A percentile compares a stretch with the other conserved stretches of the same genome.
phyloP scores from a whole-genome alignment of 2,329 filamentous ascomycete genomes.

The Iodosphaeria phyllophila region DNA sequence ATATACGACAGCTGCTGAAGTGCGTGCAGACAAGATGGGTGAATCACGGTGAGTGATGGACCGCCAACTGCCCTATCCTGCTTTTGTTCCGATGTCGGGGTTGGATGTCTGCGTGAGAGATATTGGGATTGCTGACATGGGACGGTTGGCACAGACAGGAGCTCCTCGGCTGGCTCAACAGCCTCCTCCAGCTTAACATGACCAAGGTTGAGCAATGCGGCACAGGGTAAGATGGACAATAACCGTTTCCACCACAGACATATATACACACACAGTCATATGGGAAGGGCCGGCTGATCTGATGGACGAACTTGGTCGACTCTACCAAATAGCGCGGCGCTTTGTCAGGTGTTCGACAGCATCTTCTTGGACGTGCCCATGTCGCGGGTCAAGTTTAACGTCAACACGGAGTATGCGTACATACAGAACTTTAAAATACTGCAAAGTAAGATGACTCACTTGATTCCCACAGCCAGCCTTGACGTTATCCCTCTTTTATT shows the following conservation, averaged over 20 bases:
- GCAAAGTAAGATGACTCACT: constrained; percentile 47
- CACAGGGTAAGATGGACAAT: constrained; percentile 53
- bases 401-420: constrained; percentile 92
- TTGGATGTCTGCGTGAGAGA: constrained; percentile 4
- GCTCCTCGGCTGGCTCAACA: constrained; percentile 90
- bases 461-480: constrained; percentile 1
- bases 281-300: no score
- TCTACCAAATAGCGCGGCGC: constrained; percentile 48
- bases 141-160: constrained; percentile 54
- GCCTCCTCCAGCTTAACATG: constrained; percentile 91
- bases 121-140: constrained; percentile 1
- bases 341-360: constrained; percentile 96
- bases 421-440: constrained; percentile 97
- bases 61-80: constrained; percentile 1
- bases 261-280: no score
- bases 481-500: not conserved
- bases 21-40: no score
- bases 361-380: constrained; percentile 94
- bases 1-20: no score
- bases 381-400: constrained; percentile 94
- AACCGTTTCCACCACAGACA: constrained; percentile 1
- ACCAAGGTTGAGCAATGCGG: constrained; percentile 98
- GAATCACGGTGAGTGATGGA: constrained; percentile 9
- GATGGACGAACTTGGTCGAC: not conserved
- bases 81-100: not conserved